Conservation (phyloP, 2,329 filamentous ascomycete genomes). For the Pseudocercospora eumusae region DNA sequence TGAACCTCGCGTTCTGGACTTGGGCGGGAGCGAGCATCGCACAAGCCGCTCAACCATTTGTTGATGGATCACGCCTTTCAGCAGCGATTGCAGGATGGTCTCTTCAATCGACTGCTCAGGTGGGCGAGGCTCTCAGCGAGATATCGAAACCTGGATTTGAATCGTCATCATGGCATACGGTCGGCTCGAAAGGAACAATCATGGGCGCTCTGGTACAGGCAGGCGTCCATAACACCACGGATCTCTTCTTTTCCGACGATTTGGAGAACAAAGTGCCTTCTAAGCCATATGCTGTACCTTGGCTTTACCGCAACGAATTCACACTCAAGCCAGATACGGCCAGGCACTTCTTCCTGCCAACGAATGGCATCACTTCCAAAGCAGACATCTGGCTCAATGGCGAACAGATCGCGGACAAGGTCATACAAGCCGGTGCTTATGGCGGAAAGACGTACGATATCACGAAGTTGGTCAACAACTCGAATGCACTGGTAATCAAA, state of each 20-base stretch:
- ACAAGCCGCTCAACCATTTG: constrained; percentile 1
- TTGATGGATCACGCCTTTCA: constrained; percentile 1
- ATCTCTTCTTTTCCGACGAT: constrained; percentile 18
- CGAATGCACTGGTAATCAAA: constrained; percentile 13
- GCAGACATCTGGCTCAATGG: constrained; percentile 21
- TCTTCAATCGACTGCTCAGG: constrained; percentile 17
- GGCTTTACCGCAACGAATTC: constrained; percentile 19
- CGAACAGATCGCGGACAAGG: constrained; percentile 8
- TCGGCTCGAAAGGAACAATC: constrained; percentile 15
- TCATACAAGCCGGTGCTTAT: constrained; percentile 15
- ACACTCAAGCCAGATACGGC: constrained; percentile 5
- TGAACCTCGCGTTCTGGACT: not conserved
- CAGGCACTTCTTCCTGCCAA: constrained; percentile 16
- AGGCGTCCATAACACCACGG: constrained; percentile 13
- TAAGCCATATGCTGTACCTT: constrained; percentile 8
- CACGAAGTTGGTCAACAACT: constrained; percentile 4
- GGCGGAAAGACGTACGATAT: constrained; percentile 20
- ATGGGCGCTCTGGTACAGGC: constrained; percentile 17
- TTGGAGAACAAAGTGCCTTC: constrained; percentile 14
- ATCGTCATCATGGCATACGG: constrained; percentile 16
- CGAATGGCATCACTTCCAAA: constrained; percentile 20
- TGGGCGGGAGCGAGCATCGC: not conserved
- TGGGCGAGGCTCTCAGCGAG: not conserved
- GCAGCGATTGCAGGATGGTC: constrained; percentile 15
- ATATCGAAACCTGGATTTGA: constrained; percentile 12